Evolutionary conservation across 2,329 filamentous ascomycete genomes (phyloP).

Genomic region (Aspergillus tubingensis): DNA sequence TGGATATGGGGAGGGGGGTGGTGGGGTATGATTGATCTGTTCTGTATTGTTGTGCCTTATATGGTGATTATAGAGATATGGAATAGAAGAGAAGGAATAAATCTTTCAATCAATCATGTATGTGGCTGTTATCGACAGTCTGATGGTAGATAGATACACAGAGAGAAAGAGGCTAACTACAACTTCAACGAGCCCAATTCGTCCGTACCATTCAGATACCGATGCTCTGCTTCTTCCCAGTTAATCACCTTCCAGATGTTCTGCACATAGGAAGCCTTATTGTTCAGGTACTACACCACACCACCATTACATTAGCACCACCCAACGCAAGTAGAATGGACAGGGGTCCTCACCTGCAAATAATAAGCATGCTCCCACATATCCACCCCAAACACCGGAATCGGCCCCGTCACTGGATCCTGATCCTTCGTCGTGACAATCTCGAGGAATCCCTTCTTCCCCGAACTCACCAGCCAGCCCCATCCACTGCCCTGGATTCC

Average conservation of each 20-base stretch:
- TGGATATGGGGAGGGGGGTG: slow-evolving; percentile 33
- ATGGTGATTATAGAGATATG: neutral
- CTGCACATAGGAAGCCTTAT: slow-evolving; percentile 88
- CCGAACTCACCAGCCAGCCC: slow-evolving; percentile 77
- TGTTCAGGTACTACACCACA: slow-evolving; percentile 73
- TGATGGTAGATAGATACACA: no score
- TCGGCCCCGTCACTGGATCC: slow-evolving; percentile 74
- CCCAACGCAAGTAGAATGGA: neutral
- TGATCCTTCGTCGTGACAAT: slow-evolving; percentile 86
- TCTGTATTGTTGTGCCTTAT: no score
- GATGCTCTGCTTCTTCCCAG: slow-evolving; percentile 81
- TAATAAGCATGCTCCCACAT: slow-evolving; percentile 97
- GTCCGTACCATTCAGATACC: slow-evolving; percentile 48
- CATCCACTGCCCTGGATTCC: slow-evolving; percentile 81
- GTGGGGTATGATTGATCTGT: slow-evolving; percentile 36
- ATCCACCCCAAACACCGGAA: slow-evolving; percentile 78
- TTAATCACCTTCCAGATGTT: slow-evolving; percentile 92
- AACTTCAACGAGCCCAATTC: slow-evolving; percentile 29
- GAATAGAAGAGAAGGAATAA: no score
- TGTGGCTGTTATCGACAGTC: neutral
- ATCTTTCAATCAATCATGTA: no score
- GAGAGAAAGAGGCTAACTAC: slow-evolving; percentile 4
- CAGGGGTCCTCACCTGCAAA: slow-evolving; percentile 59
- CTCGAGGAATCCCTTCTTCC: slow-evolving; percentile 59
- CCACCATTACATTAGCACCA: neutral